Evolutionary conservation across 2,329 filamentous ascomycete genomes (phyloP).

Genomic region (Monilinia laxa): DNA sequence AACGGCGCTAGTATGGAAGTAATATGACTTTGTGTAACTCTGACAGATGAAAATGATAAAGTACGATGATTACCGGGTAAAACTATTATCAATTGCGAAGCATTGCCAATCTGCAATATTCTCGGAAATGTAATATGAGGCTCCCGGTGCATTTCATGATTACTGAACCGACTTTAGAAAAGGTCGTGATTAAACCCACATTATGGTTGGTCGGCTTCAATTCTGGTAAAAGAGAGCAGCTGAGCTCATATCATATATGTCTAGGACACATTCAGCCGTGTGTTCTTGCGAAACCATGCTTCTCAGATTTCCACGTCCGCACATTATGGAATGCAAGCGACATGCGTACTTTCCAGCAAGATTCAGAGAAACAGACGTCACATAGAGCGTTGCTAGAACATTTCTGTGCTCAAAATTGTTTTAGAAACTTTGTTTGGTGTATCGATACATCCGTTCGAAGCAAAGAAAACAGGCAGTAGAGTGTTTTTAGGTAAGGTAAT

Average conservation of each 20-base stretch:
- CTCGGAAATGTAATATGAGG: background rate
- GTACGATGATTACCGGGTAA: background rate
- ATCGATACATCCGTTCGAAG: slow-evolving; percentile 17
- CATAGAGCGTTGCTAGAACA: background rate
- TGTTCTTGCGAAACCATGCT: slow-evolving; percentile 6
- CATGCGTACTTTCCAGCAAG: background rate
- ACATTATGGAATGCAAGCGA: background rate
- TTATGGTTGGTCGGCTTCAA: background rate
- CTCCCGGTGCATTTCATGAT: background rate
- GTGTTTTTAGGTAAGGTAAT: background rate
- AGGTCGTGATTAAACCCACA: background rate
- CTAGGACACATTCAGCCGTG: slow-evolving; percentile 15
- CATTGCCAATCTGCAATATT: background rate
- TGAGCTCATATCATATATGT: slow-evolving; percentile 19
- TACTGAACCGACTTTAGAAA: background rate
- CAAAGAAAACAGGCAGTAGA: background rate
- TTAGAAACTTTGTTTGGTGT: slow-evolving; percentile 8
- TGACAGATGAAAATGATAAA: background rate
- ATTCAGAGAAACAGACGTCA: background rate
- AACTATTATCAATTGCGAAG: background rate
- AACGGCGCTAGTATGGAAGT: background rate
- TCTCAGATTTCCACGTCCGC: slow-evolving; percentile 3
- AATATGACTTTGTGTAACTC: slow-evolving; percentile 9
- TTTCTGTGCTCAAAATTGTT: slow-evolving; percentile 11
- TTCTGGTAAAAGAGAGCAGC: slow-evolving; percentile 4